Base-by-base conservation (phyloP, 1,139 yeast species). In the Geotrichum candidum region DNA sequence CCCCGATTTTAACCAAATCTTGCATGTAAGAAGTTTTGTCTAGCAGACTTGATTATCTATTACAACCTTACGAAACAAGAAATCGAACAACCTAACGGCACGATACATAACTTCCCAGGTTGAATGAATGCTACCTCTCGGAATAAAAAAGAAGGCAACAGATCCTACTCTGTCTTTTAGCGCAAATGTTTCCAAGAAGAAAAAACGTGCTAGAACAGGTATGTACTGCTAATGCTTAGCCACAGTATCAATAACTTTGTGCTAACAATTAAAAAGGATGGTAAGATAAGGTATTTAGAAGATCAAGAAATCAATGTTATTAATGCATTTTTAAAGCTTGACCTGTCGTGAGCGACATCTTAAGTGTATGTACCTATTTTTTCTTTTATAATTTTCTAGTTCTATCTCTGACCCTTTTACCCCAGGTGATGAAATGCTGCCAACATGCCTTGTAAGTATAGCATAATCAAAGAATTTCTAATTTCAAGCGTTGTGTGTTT, bases 291-390 rank as follows among this genome's bases (percentile, higher is more conserved):
- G 15, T 11, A 4, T 13, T 15, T 3, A 15, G 10, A 35, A 35
- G 9, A 6, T 35, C n/a, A 4, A 4, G 41, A 35, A 35, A 35
- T 35, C 41, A 35, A 35, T n/a, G 1, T 35, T 5, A 35, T 35
- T 35, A 11, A 35, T 35, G n/a, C 15, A 13, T 13, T 22, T 38
- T 31, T 25, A 27, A 25, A 62, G 65, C 51, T 52, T 64, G 53
- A 64, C 65, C 23, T 61, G 64, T 41, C 64, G 66, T 13, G 65
- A 63, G 51, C 61, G 66, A 10, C 66, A 64, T 53, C 51, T 64
- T 25, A 64, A 64, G 45, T 64, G 66, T 58, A 54, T 10, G 55
- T 35, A 22, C n/a, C 15, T 13, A 6, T 15, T 35, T 15, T 13
- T 2, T 13, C 41, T 35, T 35, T 35, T 11, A 13, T 35, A 13